phyloP scores from a whole-genome alignment of 106 monocot species.

The Dioscorea zingiberensis region DNA sequence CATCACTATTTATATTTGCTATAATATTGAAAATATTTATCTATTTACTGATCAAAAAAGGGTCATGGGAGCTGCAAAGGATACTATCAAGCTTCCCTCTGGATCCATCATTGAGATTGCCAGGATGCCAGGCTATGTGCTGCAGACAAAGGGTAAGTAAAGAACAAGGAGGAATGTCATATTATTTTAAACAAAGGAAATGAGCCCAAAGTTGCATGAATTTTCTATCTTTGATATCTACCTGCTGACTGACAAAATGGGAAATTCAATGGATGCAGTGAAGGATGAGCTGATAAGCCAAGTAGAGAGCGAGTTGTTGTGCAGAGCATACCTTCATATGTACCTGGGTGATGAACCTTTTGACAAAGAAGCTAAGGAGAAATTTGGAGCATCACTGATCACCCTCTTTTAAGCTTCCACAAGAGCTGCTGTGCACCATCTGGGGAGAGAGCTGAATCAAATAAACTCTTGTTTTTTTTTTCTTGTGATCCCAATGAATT shows the following conservation, averaged over 20 bases:
- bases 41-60: slow-evolving; percentile 11
- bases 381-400: slow-evolving; percentile 34
- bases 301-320: slow-evolving; percentile 49
- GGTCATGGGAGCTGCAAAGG: slow-evolving; percentile 44
- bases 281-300: slow-evolving; percentile 46
- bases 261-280: slow-evolving; percentile 23
- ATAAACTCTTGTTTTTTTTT: too few species aligned
- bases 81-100: slow-evolving; percentile 33
- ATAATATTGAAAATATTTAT: too few species aligned
- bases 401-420: slow-evolving; percentile 18
- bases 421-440: too few species aligned
- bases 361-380: slow-evolving; percentile 55
- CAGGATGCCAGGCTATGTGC: slow-evolving; percentile 39
- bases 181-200: too few species aligned
- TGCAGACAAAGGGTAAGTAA: slow-evolving; percentile 48
- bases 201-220: too few species aligned
- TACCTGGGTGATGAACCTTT: slow-evolving; percentile 66
- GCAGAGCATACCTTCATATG: slow-evolving; percentile 61
- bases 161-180: too few species aligned
- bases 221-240: too few species aligned
- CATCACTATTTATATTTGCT: too few species aligned
- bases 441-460: too few species aligned
- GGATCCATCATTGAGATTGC: slow-evolving; percentile 59
- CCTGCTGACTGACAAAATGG: too few species aligned
- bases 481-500: too few species aligned